A percentile compares a stretch with the other conserved stretches of the same genome.
These are phyloP conservation scores for Corylus americana DNA, from an alignment of 306 rosid genomes.

Conservation along the genomic window DNA sequence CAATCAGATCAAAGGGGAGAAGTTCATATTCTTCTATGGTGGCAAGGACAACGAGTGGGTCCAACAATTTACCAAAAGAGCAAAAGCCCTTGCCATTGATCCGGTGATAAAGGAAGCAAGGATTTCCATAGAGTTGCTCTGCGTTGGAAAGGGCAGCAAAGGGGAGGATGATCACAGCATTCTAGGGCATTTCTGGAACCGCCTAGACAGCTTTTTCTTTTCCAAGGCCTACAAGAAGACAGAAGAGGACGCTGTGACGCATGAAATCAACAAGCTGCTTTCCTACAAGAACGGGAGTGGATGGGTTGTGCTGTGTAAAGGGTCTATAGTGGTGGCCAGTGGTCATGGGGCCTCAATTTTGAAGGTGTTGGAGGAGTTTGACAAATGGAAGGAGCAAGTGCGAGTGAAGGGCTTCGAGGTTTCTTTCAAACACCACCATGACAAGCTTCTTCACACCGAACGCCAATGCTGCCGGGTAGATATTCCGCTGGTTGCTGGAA, in stretches of 20 bases:
- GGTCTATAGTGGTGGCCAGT: slow-evolving; percentile 27
- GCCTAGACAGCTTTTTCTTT: slow-evolving; percentile 54
- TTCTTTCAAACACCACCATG: slow-evolving; percentile 19
- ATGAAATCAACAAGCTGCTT: slow-evolving; percentile 40
- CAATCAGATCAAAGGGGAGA: slow-evolving; percentile 49
- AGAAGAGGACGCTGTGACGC: background rate
- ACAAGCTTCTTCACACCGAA: slow-evolving; percentile 15
- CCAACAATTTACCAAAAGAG: slow-evolving; percentile 52
- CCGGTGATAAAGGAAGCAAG: slow-evolving; percentile 42
- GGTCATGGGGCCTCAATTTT: slow-evolving; percentile 35
- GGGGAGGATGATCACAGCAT: slow-evolving; percentile 26
- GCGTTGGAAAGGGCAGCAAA: slow-evolving; percentile 47
- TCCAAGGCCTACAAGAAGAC: slow-evolving; percentile 36
- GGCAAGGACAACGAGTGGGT: slow-evolving; percentile 60
- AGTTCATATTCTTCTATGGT: slow-evolving; percentile 62
- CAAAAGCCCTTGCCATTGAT: slow-evolving; percentile 38
- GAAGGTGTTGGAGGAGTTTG: slow-evolving; percentile 41
- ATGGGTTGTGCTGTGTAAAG: slow-evolving; percentile 43
- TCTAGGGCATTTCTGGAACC: slow-evolving; percentile 40
- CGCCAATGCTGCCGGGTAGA: slow-evolving; percentile 38
- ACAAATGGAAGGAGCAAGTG: slow-evolving; percentile 50
- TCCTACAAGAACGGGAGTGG: slow-evolving; percentile 47
- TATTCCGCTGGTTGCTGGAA: slow-evolving; percentile 34
- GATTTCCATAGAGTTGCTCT: slow-evolving; percentile 40
- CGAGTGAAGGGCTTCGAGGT: slow-evolving; percentile 38